Percentiles rank a stretch among this genome's conserved stretches.
phyloP scores from a whole-genome alignment of 1,139 yeast genomes.

The Geotrichum phurueaensis region DNA sequence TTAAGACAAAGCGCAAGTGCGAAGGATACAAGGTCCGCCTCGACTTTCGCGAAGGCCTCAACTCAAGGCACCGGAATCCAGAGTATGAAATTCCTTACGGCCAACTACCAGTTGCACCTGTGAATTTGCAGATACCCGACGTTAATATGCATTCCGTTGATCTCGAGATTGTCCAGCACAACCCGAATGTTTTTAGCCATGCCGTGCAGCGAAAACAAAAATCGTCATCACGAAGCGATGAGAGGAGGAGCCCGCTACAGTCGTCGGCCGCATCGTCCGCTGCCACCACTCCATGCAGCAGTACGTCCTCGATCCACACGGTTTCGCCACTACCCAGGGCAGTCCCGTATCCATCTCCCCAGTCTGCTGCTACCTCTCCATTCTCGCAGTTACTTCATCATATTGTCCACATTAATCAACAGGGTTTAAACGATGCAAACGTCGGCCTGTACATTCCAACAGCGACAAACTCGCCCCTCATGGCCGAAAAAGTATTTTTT shows the following conservation, averaged over 20 bases:
- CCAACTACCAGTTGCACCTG: neutral
- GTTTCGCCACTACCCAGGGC: neutral
- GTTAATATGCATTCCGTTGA: neutral
- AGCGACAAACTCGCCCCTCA: constrained; percentile 3
- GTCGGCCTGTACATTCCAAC: neutral
- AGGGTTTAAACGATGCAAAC: neutral
- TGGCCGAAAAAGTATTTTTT: neutral
- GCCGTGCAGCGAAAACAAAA: neutral
- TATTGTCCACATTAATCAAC: neutral
- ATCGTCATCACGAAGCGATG: neutral
- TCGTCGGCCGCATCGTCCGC: neutral
- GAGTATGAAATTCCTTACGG: neutral
- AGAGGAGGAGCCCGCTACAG: neutral
- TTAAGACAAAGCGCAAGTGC: constrained; percentile 25
- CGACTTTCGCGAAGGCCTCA: constrained; percentile 13
- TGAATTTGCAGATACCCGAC: neutral
- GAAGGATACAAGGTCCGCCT: constrained; percentile 12
- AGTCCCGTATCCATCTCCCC: neutral
- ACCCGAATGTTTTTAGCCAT: neutral
- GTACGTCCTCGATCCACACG: neutral
- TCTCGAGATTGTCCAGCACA: neutral
- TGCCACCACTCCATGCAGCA: neutral
- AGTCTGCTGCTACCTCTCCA: neutral
- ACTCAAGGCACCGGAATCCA: neutral
- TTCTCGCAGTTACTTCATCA: neutral